phyloP scores from a whole-genome alignment of 2,329 filamentous ascomycete genomes.

The Penicillium sp. region DNA sequence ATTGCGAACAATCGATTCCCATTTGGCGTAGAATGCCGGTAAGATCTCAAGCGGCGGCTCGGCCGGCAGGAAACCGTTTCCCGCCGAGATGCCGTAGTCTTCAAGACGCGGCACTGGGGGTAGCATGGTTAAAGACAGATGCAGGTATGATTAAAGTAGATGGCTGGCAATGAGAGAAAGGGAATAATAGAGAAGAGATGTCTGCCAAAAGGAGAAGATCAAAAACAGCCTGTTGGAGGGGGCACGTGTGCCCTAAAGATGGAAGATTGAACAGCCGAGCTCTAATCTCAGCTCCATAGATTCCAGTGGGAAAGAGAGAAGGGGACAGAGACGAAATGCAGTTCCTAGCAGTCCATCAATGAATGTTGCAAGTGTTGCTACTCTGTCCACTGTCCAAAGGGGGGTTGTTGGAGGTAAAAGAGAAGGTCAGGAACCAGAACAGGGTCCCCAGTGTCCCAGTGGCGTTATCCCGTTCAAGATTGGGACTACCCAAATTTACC shows the following conservation, averaged over 20 bases:
- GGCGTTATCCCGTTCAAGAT: not conserved
- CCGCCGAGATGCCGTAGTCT: slow-evolving; percentile 70
- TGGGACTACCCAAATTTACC: not conserved
- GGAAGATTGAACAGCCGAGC: not conserved
- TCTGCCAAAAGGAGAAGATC: not conserved
- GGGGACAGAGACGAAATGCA: no score
- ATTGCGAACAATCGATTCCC: slow-evolving; percentile 86
- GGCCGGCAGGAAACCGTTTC: slow-evolving; percentile 85
- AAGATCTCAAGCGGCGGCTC: slow-evolving; percentile 78
- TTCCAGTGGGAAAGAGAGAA: not conserved
- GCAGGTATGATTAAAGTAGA: not conserved
- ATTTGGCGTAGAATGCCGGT: slow-evolving; percentile 90
- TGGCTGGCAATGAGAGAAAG: not conserved
- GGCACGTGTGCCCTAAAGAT: slow-evolving; percentile 1
- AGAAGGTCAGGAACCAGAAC: not conserved
- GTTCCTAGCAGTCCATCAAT: not conserved
- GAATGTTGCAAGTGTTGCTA: not conserved
- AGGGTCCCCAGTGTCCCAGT: not conserved
- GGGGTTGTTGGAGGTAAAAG: no score
- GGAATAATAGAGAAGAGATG: not conserved
- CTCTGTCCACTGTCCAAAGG: no score
- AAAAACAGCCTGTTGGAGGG: not conserved
- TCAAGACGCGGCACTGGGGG: slow-evolving; percentile 58
- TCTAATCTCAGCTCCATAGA: not conserved
- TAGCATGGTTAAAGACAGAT: slow-evolving; percentile 39